A percentile compares a stretch with the other conserved stretches of the same genome.
Conservation (phyloP, 164 flowering plant genomes). For the Tinospora cordifolia region DNA sequence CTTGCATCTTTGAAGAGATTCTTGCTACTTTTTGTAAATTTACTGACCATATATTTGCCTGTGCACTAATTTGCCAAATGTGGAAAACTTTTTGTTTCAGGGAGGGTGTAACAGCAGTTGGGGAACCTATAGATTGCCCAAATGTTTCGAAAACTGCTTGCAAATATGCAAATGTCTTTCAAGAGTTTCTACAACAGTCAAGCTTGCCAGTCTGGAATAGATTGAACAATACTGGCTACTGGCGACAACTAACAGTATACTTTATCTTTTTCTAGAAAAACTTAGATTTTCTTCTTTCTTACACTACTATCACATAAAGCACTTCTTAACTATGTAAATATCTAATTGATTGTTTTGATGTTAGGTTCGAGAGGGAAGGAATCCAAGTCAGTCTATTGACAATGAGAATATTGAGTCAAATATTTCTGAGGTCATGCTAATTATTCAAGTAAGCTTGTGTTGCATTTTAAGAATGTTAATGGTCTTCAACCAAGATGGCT, state of each 20-base stretch:
- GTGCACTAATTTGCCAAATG: conserved; percentile 4
- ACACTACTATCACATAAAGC: background rate
- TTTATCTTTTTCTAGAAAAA: conserved; percentile 4
- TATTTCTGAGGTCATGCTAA: conserved; percentile 80
- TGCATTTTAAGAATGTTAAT: background rate
- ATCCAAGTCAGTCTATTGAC: conserved; percentile 25
- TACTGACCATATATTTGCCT: background rate
- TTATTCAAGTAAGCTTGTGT: conserved; percentile 60
- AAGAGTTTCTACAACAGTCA: conserved; percentile 65
- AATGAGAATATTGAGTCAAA: conserved; percentile 31
- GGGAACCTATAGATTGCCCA: conserved; percentile 80
- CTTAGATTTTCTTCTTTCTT: background rate
- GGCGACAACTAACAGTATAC: conserved; percentile 89
- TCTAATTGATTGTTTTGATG: background rate
- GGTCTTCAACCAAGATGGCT: background rate
- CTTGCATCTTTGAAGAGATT: conserved; percentile 30
- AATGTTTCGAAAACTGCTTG: conserved; percentile 74
- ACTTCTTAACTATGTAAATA: background rate
- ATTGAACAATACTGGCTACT: conserved; percentile 75
- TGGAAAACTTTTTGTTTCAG: conserved; percentile 31
- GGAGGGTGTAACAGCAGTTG: conserved; percentile 93
- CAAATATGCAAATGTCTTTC: conserved; percentile 71
- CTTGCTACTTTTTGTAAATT: background rate
- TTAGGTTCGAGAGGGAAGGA: conserved; percentile 90
- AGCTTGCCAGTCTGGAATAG: conserved; percentile 80